Base-by-base conservation (phyloP, 2,329 filamentous ascomycete genomes). In the Arthroderma sp. region DNA sequence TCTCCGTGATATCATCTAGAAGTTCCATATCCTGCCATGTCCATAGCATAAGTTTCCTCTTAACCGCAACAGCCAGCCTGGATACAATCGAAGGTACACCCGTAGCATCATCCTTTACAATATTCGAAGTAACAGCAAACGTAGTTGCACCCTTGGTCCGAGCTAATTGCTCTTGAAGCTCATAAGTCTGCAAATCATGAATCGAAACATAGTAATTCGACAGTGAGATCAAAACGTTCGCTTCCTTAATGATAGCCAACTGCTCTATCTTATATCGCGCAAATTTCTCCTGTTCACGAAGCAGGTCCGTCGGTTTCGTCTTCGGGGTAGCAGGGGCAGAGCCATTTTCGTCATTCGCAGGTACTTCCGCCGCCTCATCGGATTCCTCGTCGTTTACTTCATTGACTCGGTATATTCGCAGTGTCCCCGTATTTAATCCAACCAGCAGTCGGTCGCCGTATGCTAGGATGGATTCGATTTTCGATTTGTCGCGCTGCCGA, bases 1-100 rank as follows among this genome's bases (percentile, higher is more conserved):
- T 77, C 65, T 96, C 91, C 29, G 71, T 70, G 0, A 81, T 78
- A 31, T 91, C 79, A 3, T 76, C 71, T 29, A 52, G 53, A 36
- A 95, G 72, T 67, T 96, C 91, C 70, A 87, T 91, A 61, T 94
- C 88, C 55, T 91, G 83, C 91, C 93, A 98, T 57, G 81, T 85
- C 88, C 91, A 98, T 45, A 95, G 66, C 49, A 96, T 63, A 43
- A 98, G 72, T 56, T 85, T 84, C 57, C 91, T 74, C 72, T 96
- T 96, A 31, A 95, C 85, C 4, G 87, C 87, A 7, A 98, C 89
- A 5, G 87, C 91, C 42, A 98, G 70, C 33, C 87, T 75, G 45
- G 86, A 94, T 52, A 96, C 88, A 45, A 98, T 93, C 53, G 89
- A 85, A 1, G 87, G 88, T 41, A 98, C 88, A 27, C 84, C 84